Evolutionary conservation across 805 yeast genomes (phyloP), one percentile per base, ranked within the genome.

Genomic region (Candida peoriensis): DNA sequence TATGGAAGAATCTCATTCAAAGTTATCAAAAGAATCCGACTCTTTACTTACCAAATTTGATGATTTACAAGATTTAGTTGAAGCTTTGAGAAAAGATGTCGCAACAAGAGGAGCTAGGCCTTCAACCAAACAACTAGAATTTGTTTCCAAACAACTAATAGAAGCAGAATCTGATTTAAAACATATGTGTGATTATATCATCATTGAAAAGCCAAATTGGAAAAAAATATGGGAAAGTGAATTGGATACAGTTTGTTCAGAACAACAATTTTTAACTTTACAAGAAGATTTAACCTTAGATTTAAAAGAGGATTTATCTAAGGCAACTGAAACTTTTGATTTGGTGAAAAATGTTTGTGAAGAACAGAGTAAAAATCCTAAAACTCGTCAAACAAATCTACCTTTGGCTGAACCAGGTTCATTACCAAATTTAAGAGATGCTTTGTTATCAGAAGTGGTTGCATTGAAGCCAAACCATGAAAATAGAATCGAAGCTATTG

Each of bases 181-280:
- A 1, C 58, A 58, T 2, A 72, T 88, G 70, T 67, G 71, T n/a
- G 61, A 60, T 5, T 87, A 75, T 50, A 79, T 93, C 25, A 50
- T 58, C 2, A 64, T 66, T 5, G 97, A 88, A 52, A 83, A 83
- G 44, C 80, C 88, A 6, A 77, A 76, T 21, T 88, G 97, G 96
- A 84, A 85, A 53, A 75, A 75, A 46, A 80, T 86, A 8, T 90
- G 98, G 97, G 96, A 89, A 54, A 65, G 80, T 5, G 96, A 88
- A 53, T 70, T 93, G 37, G 93, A 87, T 41, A 80, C 81, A 24
- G 90, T 93, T 11, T 82, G 95, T 44, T 95, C 87, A 50, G 97
- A 89, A 52, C 97, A 93, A 57, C 94, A 90, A 46, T 87, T 87
- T 56, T 77, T 89, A 61, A 84, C 84, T 37, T 70, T 87, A 14